Base-by-base conservation (phyloP, 1,284 basidiomycete genomes). In the Xerocomus minutiporus region DNA sequence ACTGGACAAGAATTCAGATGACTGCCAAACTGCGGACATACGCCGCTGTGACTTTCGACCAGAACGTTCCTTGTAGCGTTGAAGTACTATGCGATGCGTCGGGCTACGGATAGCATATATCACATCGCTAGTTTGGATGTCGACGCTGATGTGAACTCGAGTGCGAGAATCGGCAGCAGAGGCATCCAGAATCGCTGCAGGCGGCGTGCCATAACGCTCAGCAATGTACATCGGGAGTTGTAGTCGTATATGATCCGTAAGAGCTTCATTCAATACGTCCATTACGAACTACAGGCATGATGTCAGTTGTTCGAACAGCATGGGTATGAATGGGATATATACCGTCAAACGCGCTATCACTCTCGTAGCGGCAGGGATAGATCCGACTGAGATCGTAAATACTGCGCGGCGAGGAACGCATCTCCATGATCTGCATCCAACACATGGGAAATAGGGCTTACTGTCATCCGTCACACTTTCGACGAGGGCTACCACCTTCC, bases 381-480 rank as follows among this genome's bases (percentile, higher is more conserved):
- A 73, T 5, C 82, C 81, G 5, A 83, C 59, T 2, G 81, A 82
- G 29, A 83, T 78, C 0, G 74, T 78, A 60, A 83, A 83, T 45
- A 80, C 81, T 83, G 51, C 0, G 28, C 5, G 11, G 40, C 7
- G 7, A 55, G 31, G 1, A 42, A 31, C 20, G 13, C 15, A 26
- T 41, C 17, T 4, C 20, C 20, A 20, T 41, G n/a, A 6, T 52
- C 44, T 50, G 36, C 7, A 25, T 46, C 29, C n/a, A 23, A 52
- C n/a, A 42, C 3, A 20, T 4, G 23, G 5, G 13, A 3, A 4
- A 35, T 1, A 17, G 1, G 8, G 62, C 79, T 61, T 47, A 82
- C 81, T 67, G 55, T 83, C 82, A 46, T 79, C 77, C 0, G 74
- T 73, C 3, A 75, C 76, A 59, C 71, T 74, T 56, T 81, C 73